Evolutionary conservation across 2,329 filamentous ascomycete species (phyloP).

Genomic region (Knoxdaviesia capensis): DNA sequence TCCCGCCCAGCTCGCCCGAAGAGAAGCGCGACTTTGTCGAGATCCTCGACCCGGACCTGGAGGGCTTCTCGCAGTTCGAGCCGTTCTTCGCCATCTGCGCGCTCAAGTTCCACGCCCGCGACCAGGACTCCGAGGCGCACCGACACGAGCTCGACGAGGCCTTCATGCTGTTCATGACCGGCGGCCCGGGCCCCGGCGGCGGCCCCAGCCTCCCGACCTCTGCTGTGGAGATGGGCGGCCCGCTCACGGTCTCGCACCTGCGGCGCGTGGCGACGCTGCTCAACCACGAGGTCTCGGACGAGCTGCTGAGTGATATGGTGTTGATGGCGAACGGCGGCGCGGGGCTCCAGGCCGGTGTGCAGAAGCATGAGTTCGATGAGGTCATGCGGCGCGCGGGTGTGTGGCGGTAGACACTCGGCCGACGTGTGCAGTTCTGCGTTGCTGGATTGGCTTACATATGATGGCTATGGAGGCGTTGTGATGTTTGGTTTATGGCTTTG

Average conservation of each 20-base stretch:
- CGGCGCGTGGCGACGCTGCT: slow-evolving; percentile 60
- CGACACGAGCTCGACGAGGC: slow-evolving; percentile 59
- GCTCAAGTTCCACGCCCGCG: slow-evolving; percentile 52
- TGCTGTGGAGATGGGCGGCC: slow-evolving; percentile 11
- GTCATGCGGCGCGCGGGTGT: slow-evolving; percentile 74
- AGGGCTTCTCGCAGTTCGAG: slow-evolving; percentile 59
- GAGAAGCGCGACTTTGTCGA: slow-evolving; percentile 62
- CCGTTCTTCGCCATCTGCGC: slow-evolving; percentile 79
- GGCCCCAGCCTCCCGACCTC: background rate
- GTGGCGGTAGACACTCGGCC: slow-evolving; percentile 32
- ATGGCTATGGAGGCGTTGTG: too few relatives aligned
- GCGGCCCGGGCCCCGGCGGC: slow-evolving; percentile 10
- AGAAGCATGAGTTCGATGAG: slow-evolving; percentile 60
- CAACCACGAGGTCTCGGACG: slow-evolving; percentile 69
- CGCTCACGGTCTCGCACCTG: slow-evolving; percentile 67
- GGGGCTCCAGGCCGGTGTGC: slow-evolving; percentile 50
- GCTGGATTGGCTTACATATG: too few relatives aligned
- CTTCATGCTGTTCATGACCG: slow-evolving; percentile 57
- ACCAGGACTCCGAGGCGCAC: slow-evolving; percentile 31
- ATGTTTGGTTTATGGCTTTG: too few relatives aligned
- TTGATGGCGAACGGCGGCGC: slow-evolving; percentile 75
- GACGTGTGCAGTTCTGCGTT: too few relatives aligned
- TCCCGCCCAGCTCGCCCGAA: slow-evolving; percentile 38
- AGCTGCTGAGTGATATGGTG: slow-evolving; percentile 81
- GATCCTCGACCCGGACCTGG: slow-evolving; percentile 63